Base-by-base conservation (phyloP, 176 grass and related monocot genomes). In the Aegilops bicornis region DNA sequence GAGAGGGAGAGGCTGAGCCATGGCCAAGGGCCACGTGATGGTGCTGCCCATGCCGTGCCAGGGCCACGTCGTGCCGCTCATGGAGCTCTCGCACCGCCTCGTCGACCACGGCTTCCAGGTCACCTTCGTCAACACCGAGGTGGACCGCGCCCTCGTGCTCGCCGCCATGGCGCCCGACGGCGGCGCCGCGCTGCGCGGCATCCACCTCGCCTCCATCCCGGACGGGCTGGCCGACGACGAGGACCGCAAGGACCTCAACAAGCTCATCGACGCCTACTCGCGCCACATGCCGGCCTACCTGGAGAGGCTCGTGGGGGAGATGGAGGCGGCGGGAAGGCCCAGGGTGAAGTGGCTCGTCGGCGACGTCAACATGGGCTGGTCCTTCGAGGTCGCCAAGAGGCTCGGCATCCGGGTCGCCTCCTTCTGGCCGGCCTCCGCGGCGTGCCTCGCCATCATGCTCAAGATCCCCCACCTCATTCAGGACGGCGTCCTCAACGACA, bases 81-180 rank as follows among this genome's bases (percentile, higher is more conserved):
- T 95, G 93, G 93, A 93, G 80, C 93, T 93, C 80, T 87, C 89
- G 48, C 93, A 95, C 91, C 64, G 81, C 66, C 91, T 95, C 3
- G 91, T 87, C 22, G 86, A 91, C 64, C 89, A 86, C n/a, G 94
- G 91, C 22, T 89, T 95, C 89, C 80, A 96, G 82, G 87, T 96
- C 73, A 96, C 91, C 84, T 93, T 96, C 65, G 40, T 93, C 73
- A 96, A 96, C 89, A 96, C 94, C 23, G 86, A 93, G 48, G 89
- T 97, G 37, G 59, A 92, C 89, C 90, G 92, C 56, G 82, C 56
- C 45, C 79, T 86, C 19, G 77, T 96, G 23, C 11, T 90, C 7
- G 31, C 56, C 2, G 84, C 82, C 43, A 85, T 74, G 78, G 78
- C 70, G n/a, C 58, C 68, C 10, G 76, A 35, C 43, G 79, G 64